These are phyloP conservation scores for Ceriops tagal DNA, from an alignment of 345 rosid species.

Conservation along the genomic window DNA sequence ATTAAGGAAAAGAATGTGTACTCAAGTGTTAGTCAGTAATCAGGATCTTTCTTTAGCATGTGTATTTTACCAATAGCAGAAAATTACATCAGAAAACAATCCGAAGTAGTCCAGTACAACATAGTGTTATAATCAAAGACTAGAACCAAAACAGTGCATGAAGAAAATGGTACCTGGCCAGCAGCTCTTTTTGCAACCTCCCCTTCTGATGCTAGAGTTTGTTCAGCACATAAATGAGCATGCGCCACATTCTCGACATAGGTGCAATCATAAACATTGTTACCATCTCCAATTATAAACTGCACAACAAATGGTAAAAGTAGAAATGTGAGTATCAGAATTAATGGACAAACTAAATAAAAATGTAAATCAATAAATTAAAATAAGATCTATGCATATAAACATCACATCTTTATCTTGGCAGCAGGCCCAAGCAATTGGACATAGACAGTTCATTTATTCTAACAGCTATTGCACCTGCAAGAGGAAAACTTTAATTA, in stretches of 20 bases:
- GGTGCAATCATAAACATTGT: slow-evolving; percentile 73
- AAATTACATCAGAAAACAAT: no score
- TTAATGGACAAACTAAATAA: slow-evolving; percentile 9
- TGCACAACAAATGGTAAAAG: slow-evolving; percentile 24
- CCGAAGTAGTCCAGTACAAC: no score
- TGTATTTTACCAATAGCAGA: not conserved
- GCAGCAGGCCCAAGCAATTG: not conserved
- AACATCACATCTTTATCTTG: not conserved
- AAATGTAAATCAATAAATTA: not conserved
- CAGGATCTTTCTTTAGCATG: not conserved
- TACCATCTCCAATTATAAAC: slow-evolving; percentile 94
- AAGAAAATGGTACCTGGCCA: slow-evolving; percentile 61
- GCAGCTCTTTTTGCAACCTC: slow-evolving; percentile 71
- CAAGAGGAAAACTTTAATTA: slow-evolving; percentile 16
- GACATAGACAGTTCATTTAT: not conserved
- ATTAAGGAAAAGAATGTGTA: not conserved
- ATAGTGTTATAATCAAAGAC: no score
- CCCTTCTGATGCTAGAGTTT: slow-evolving; percentile 80
- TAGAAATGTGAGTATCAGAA: not conserved
- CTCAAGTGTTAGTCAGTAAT: not conserved
- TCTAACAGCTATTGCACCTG: not conserved
- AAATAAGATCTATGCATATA: not conserved
- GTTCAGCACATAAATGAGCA: slow-evolving; percentile 90
- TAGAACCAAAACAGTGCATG: not conserved
- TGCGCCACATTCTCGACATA: slow-evolving; percentile 95